Base-by-base conservation (phyloP, 1,139 yeast genomes). In the Sugiyamaella sp. region DNA sequence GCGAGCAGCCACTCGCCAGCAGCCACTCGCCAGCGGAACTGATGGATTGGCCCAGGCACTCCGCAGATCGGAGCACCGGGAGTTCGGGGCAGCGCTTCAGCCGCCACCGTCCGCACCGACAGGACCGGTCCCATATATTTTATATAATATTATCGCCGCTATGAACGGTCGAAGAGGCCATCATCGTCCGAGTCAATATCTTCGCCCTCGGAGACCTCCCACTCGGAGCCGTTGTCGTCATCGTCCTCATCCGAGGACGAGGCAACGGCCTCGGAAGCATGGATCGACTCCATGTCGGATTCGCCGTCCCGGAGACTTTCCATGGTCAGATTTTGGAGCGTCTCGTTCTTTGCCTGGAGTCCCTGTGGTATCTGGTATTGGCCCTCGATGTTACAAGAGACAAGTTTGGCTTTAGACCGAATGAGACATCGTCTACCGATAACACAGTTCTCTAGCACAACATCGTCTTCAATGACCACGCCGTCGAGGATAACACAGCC, bases 371-470 rank as follows among this genome's bases (percentile, higher is more conserved):
- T 90, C 33, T 76, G 78, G 66, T 85, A 88, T 1, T 83, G 77
- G 12, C 95, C 89, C 69, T 91, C 98, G 25, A 93, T 85, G 60
- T 89, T 85, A 75, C 97, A 90, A 62, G 86, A 85, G 10, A 82
- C 81, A 17, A 67, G 58, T 25, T 57, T 61, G 24, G 62, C 52
- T 41, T 60, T 63, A 20, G 60, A 61, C 25, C 81, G 84, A 42
- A 95, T 78, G 16, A 74, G 72, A 1, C 84, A 93, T 47, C 76
- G 75, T 46, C 77, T 75, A 21, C 99, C 99, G 56, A 95, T 74
- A 24, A 93, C 84, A 71, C 96, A 90, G 72, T 91, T 93, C 70
- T 95, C 99, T 60, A 95, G 74, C 49, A 59, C 58, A 8, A 65
- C 70, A 38, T 89, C 97, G 68, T 93, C 97, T 49, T 82, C 96